phyloP scores from a whole-genome alignment of 129 eudicot genomes.

The Chrysanthemum seticuspe region DNA sequence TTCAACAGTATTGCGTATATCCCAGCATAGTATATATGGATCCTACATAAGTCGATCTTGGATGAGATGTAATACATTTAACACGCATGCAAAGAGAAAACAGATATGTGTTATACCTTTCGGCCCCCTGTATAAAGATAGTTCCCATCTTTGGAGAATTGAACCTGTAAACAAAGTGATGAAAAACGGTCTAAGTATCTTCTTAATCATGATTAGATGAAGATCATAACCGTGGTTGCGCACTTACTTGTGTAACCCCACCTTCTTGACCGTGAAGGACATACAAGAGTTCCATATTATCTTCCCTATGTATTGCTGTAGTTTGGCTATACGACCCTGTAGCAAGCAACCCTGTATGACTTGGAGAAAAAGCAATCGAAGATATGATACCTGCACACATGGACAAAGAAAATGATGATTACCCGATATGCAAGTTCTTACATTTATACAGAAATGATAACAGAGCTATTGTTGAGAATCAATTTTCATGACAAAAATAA shows the following conservation, averaged over 20 bases:
- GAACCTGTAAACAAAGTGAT: slow-evolving; percentile 55
- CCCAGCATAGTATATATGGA: slow-evolving; percentile 98
- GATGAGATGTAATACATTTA: background rate
- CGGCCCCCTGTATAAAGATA: slow-evolving; percentile 88
- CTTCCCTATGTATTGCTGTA: slow-evolving; percentile 86
- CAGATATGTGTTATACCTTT: slow-evolving; percentile 47
- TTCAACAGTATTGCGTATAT: slow-evolving; percentile 85
- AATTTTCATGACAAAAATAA: background rate
- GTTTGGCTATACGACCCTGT: slow-evolving; percentile 91
- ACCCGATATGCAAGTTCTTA: slow-evolving; percentile 2
- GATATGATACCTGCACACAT: slow-evolving; percentile 75
- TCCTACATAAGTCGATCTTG: slow-evolving; percentile 47
- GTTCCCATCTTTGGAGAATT: slow-evolving; percentile 93
- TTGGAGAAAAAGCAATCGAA: slow-evolving; percentile 84
- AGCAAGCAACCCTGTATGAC: slow-evolving; percentile 81
- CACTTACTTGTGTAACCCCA: slow-evolving; percentile 97
- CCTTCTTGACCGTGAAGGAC: slow-evolving; percentile 98
- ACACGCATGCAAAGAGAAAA: slow-evolving; percentile 12
- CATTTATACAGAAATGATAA: background rate
- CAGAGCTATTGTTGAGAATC: background rate
- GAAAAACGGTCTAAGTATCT: background rate
- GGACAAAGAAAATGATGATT: background rate
- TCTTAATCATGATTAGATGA: slow-evolving; percentile 3
- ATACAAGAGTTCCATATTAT: slow-evolving; percentile 87
- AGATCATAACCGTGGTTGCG: background rate